A percentile compares a stretch with the other conserved stretches of the same genome.
phyloP scores from a whole-genome alignment of 2,329 filamentous ascomycete genomes.

The Berkeleyomyces rouxiae region DNA sequence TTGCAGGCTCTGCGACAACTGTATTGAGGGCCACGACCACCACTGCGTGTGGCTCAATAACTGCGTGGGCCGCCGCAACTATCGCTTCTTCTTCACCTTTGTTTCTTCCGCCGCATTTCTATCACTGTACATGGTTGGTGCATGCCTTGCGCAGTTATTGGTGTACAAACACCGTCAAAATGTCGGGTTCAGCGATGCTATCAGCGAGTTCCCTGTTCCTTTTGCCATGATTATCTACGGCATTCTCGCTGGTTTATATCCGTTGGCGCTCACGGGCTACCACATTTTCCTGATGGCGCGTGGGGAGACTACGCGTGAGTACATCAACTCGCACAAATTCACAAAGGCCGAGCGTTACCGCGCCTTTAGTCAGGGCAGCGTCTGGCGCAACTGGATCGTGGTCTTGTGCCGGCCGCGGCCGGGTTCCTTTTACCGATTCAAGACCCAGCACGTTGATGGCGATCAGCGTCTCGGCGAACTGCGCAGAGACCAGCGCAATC shows the following conservation, averaged over 20 bases:
- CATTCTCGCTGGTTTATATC: conserved; percentile 59
- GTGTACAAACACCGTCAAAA: conserved; percentile 48
- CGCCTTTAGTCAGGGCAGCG: conserved; percentile 66
- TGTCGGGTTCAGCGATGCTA: conserved; percentile 51
- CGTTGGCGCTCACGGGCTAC: conserved; percentile 67
- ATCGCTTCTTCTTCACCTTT: conserved; percentile 93
- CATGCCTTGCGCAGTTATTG: conserved; percentile 65
- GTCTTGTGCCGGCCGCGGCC: conserved; percentile 72
- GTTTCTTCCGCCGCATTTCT: conserved; percentile 65
- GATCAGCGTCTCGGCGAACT: conserved; percentile 63
- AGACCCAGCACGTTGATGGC: conserved; percentile 55
- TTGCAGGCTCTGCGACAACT: conserved; percentile 92
- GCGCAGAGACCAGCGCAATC: conserved; percentile 22
- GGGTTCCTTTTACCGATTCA: conserved; percentile 81
- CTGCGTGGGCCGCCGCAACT: conserved; percentile 90
- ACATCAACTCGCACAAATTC: conserved; percentile 92
- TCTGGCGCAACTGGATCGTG: conserved; percentile 61
- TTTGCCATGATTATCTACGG: conserved; percentile 84
- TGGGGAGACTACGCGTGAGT: conserved; percentile 90
- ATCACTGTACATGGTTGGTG: conserved; percentile 56
- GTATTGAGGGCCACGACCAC: conserved; percentile 91
- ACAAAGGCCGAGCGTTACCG: conserved; percentile 78
- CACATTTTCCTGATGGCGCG: conserved; percentile 81
- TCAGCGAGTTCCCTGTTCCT: conserved; percentile 56
- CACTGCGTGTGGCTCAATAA: conserved; percentile 99